Base-by-base conservation (phyloP, 148 eudicot genomes). In the Vaccinium myrtillus region DNA sequence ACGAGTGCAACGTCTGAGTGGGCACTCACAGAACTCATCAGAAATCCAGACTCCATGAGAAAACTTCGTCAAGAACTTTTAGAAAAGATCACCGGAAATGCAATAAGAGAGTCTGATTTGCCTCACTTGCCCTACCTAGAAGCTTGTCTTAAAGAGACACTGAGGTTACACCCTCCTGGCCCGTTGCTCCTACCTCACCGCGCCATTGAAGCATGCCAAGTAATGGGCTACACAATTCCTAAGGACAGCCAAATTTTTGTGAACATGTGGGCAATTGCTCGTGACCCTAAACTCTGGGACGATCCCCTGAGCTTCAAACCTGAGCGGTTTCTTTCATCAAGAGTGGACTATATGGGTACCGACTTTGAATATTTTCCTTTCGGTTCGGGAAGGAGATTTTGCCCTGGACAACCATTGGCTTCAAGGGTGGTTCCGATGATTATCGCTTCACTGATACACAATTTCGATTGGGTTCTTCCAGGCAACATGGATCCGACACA, bases 221-320 rank as follows among this genome's bases (percentile, higher is more conserved):
- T 74, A 2, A 53, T 82, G 84, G 51, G 18, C 43, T 82, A 73
- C 79, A 82, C 69, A 2, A 82, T 82, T 8, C 84, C 84, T 0
- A 74, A 82, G 59, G n/a, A 55, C 5, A 14, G 67, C 43, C 69
- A 30, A 55, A 59, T 82, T 2, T 5, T 82, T 23, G 84, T 82
- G 19, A 82, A 82, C 39, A 49, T 82, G 21, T 82, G 79, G 84
- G 84, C 84, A 11, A 82, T 73, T 16, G 79, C 79, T 19, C 84
- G 69, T 2, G 84, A 82, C 15, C 69, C 84, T 12, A 39, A 36
- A 30, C 5, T 73, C 39, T 82, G 84, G 84, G 69, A 74, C 5
- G 79, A 74, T 10, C 84, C 84, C 12, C 39, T 74, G 10, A 46
- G 8, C 9, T 82, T 51, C 30, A 82, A 82, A 19, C 79, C 84